Evolutionary conservation across 441 rosid species (phyloP), one percentile per base, ranked within the genome.

Genomic region (Manihot esculenta): DNA sequence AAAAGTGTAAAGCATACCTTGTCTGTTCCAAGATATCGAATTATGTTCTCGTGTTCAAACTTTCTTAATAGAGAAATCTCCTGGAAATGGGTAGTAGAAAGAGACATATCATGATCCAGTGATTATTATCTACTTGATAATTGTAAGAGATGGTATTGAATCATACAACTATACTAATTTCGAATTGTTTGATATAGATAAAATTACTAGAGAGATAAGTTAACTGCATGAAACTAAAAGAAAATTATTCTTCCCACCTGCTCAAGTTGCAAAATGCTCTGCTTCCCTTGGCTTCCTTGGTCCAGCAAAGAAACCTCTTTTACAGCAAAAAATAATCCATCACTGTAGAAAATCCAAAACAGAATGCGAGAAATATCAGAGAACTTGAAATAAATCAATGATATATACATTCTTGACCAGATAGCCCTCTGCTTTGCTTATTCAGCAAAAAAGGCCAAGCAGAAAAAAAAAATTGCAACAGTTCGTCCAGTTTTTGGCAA

Each of bases 11-110:
- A 66, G 13, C 8, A 68, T 83, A 90, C 98, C 93, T 81, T 88
- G 23, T 83, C 88, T n/a, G 96, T 90, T 77, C 94, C 98, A 70
- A 83, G 86, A 82, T 92, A 92, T 60, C 78, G 93, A 69, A 92
- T 88, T 21, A 92, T 92, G 79, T 92, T 92, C 74, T 79, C 90
- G 67, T 92, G 98, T 76, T 90, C 77, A 69, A 92, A 90, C 85
- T 80, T 79, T 64, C 98, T 87, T 67, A 92, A 79, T 50, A 92
- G 84, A 69, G 80, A 81, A 70, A 92, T 87, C 80, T 92, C 98
- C 98, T 92, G 89, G 35, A 67, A 59, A 35, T 60, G 12, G 21
- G 3, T 26, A 42, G 60, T 2, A 60, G 68, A 44, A 38, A 27
- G 7, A 61, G 47, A 48, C 11, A 64, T 14, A 67, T 53, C 5